Evolutionary conservation across 108 stramenopile genomes (phyloP).

Genomic region (Fistulifera pelliculosa): DNA sequence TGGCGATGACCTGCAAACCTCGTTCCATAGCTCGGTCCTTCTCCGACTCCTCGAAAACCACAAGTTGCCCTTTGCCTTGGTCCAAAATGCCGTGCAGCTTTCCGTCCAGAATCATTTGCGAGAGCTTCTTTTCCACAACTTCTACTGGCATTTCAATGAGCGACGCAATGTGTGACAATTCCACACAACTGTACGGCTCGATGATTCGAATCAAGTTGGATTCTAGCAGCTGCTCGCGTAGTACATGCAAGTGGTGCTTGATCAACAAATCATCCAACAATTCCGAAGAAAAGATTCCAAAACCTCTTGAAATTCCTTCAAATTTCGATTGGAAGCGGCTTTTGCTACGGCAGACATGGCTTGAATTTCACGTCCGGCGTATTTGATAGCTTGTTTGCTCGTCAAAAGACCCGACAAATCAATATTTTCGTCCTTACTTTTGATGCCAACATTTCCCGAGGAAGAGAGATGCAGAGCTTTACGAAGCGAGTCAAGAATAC

Average conservation of each 20-base stretch:
- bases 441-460: conserved; percentile 42
- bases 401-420: conserved; percentile 76
- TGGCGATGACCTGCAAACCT: conserved; percentile 83
- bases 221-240: conserved; percentile 95
- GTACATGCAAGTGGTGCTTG: conserved; percentile 90
- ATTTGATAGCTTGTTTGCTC: conserved; percentile 90
- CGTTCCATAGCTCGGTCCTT: conserved; percentile 81
- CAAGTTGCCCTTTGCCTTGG: conserved; percentile 96
- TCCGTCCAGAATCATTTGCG: conserved; percentile 98
- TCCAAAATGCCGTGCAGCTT: conserved; percentile 96
- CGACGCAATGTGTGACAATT: conserved; percentile 88
- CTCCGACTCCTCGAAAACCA: conserved; percentile 74
- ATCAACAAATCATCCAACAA: conserved; percentile 88
- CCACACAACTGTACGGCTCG: conserved; percentile 97
- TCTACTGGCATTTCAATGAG: conserved; percentile 88
- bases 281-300: conserved; percentile 50
- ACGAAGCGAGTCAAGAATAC: conserved; percentile 78
- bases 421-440: conserved; percentile 36
- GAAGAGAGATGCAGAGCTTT: conserved; percentile 69
- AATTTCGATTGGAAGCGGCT: conserved; percentile 82
- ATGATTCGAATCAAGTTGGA: conserved; percentile 93
- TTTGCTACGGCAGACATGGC: conserved; percentile 92
- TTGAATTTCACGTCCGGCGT: conserved; percentile 89
- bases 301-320: conserved; percentile 86
- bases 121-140: conserved; percentile 91